A percentile compares a stretch with the other conserved stretches of the same genome.
Conservation (phyloP, 2,329 filamentous ascomycete species). For the Pseudopyrenochaeta lycopersici region DNA sequence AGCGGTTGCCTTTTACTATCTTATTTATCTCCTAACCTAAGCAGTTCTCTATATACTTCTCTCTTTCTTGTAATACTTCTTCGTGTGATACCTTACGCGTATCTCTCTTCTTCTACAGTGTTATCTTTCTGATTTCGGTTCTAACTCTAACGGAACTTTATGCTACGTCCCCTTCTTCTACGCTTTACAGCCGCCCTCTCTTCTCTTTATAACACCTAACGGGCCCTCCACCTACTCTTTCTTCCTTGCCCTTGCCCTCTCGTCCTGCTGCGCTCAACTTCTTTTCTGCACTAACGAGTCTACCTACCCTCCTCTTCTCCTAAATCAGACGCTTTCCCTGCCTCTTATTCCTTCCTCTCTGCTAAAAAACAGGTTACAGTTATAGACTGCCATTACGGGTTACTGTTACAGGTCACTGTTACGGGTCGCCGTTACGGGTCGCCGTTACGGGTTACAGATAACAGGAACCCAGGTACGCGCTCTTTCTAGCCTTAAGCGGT, state of each 20-base stretch:
- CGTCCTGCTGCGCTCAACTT: too few species aligned
- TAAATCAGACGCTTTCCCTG: not conserved
- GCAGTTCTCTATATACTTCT: not conserved
- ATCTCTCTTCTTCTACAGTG: not conserved
- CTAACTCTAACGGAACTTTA: not conserved
- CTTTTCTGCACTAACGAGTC: too few species aligned
- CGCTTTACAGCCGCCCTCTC: too few species aligned
- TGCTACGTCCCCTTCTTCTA: too few species aligned
- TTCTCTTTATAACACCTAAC: not conserved
- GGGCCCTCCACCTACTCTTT: too few species aligned
- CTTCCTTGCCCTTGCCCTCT: too few species aligned
- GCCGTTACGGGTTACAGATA: not conserved
- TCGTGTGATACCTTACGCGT: not conserved
- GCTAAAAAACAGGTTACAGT: not conserved
- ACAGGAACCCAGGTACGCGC: too few species aligned
- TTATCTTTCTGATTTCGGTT: too few species aligned
- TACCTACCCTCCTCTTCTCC: not conserved
- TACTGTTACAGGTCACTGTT: too few species aligned
- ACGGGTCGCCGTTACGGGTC: too few species aligned
- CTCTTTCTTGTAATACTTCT: slow-evolving; percentile 1
- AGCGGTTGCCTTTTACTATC: not conserved
- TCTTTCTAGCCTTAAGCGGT: too few species aligned
- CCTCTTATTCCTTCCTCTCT: not conserved
- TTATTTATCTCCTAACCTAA: too few species aligned
- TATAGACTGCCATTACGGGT: not conserved